Percentiles rank a stretch among this genome's conserved stretches.
Evolutionary conservation across 1,284 basidiomycete genomes (phyloP).

Genomic region (Hypsizygus ulmarius): DNA sequence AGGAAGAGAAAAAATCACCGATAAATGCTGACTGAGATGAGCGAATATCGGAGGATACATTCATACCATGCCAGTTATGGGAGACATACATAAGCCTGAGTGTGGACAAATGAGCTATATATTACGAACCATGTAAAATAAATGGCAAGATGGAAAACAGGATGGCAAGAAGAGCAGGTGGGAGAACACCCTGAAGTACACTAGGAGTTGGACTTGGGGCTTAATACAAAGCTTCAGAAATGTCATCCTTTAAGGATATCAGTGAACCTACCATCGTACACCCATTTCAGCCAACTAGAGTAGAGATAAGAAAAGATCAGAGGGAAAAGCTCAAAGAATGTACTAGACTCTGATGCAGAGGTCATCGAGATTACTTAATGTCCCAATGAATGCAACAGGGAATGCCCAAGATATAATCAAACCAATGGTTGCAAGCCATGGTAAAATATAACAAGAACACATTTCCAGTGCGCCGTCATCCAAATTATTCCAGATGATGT

Average conservation of each 20-base stretch:
- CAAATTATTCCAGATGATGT: slow-evolving; percentile 64
- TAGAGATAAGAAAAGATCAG: neutral
- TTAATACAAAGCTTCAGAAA: slow-evolving; percentile 5
- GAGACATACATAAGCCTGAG: neutral
- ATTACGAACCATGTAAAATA: slow-evolving; percentile 51
- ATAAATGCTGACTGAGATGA: slow-evolving; percentile 75
- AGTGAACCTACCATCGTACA: slow-evolving; percentile 38
- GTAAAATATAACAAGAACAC: slow-evolving; percentile 41
- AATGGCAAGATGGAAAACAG: slow-evolving; percentile 72
- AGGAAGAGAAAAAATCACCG: slow-evolving; percentile 75
- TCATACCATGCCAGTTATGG: slow-evolving; percentile 65
- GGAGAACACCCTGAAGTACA: slow-evolving; percentile 69
- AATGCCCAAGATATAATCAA: slow-evolving; percentile 69
- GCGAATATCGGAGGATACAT: slow-evolving; percentile 69
- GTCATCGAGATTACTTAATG: slow-evolving; percentile 44
- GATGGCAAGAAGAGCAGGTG: slow-evolving; percentile 65
- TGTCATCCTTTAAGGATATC: neutral
- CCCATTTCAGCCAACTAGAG: slow-evolving; percentile 60
- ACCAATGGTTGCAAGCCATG: slow-evolving; percentile 48
- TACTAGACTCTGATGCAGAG: slow-evolving; percentile 41
- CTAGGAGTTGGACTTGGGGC: slow-evolving; percentile 54
- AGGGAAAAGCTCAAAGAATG: slow-evolving; percentile 18
- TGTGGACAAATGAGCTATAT: neutral
- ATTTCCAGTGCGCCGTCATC: slow-evolving; percentile 50
- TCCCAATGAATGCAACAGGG: slow-evolving; percentile 53